Conservation (phyloP, 2,329 filamentous ascomycete genomes). For the Blumeriella jaapii region DNA sequence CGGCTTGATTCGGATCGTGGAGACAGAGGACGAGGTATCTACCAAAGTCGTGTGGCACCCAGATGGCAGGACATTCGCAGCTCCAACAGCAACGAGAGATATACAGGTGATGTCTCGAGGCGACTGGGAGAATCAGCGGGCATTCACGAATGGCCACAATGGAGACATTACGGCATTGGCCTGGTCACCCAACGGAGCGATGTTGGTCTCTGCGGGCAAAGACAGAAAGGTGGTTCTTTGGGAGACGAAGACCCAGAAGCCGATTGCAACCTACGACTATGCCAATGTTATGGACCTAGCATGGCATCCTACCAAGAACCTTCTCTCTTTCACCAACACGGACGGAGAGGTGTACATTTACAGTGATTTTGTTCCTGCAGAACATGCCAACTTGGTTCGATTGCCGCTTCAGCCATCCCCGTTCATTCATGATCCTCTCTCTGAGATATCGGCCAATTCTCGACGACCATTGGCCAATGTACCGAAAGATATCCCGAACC, state of each 20-base stretch:
- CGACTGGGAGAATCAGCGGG: conserved; percentile 79
- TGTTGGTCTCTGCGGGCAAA: conserved; percentile 61
- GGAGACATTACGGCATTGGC: conserved; percentile 76
- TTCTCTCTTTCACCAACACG: conserved; percentile 81
- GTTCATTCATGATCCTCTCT: conserved; percentile 70
- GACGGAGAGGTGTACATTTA: conserved; percentile 92
- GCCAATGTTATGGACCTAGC: conserved; percentile 73
- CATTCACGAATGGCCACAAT: conserved; percentile 68
- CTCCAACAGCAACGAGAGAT: conserved; percentile 69
- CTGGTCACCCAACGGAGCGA: conserved; percentile 90
- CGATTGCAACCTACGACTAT: conserved; percentile 69
- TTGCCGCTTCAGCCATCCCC: conserved; percentile 62
- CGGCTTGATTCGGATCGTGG: conserved; percentile 68
- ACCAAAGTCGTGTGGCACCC: conserved; percentile 82
- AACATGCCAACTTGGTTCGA: conserved; percentile 44
- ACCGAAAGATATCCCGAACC: conserved; percentile 36
- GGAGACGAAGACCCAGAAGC: conserved; percentile 79
- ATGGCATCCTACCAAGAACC: conserved; percentile 87
- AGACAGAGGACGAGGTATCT: conserved; percentile 65
- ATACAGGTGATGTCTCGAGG: conserved; percentile 78
- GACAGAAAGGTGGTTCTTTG: conserved; percentile 67
- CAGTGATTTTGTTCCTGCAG: conserved; percentile 52
- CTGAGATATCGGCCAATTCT: conserved; percentile 56
- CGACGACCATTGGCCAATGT: conserved; percentile 45
- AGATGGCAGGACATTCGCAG: conserved; percentile 82